phyloP scores from a whole-genome alignment of 331 rosid genomes.

The Saraca asoca region DNA sequence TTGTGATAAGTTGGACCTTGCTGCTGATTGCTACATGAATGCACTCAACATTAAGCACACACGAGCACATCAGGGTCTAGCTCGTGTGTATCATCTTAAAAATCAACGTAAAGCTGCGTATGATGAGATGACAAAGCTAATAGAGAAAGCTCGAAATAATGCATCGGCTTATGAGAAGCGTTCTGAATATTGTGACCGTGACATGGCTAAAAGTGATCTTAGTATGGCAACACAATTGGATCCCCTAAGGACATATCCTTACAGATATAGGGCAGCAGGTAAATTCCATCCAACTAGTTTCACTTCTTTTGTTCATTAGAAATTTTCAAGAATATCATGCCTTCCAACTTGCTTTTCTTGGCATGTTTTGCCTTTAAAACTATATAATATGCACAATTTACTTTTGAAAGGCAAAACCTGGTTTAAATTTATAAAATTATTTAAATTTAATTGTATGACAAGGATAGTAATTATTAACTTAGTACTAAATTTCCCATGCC shows the following conservation, averaged over 20 bases:
- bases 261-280: slow-evolving; percentile 97
- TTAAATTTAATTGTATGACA: too few relatives aligned
- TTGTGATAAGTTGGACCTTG: slow-evolving; percentile 83
- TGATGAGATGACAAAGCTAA: slow-evolving; percentile 91
- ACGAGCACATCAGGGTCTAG: slow-evolving; percentile 89
- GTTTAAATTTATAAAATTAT: too few relatives aligned
- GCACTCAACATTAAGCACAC: slow-evolving; percentile 92
- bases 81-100: slow-evolving; percentile 85
- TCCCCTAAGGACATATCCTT: slow-evolving; percentile 88
- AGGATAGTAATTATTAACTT: too few relatives aligned
- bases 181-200: slow-evolving; percentile 89
- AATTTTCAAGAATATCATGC: too few relatives aligned
- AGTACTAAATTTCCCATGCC: too few relatives aligned
- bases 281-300: slow-evolving; percentile 26
- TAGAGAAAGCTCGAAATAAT: slow-evolving; percentile 77
- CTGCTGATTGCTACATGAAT: slow-evolving; percentile 84
- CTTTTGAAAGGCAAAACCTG: too few relatives aligned
- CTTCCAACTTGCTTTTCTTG: too few relatives aligned
- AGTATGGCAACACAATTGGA: slow-evolving; percentile 74
- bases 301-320: background rate
- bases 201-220: slow-evolving; percentile 91
- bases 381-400: too few relatives aligned
- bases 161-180: slow-evolving; percentile 95
- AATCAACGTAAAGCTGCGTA: slow-evolving; percentile 77
- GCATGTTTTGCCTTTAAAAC: too few relatives aligned